Evolutionary conservation across 2,329 filamentous ascomycete species (phyloP), one percentile per base, ranked within the genome.

Genomic region (Clonostachys rhizophaga): DNA sequence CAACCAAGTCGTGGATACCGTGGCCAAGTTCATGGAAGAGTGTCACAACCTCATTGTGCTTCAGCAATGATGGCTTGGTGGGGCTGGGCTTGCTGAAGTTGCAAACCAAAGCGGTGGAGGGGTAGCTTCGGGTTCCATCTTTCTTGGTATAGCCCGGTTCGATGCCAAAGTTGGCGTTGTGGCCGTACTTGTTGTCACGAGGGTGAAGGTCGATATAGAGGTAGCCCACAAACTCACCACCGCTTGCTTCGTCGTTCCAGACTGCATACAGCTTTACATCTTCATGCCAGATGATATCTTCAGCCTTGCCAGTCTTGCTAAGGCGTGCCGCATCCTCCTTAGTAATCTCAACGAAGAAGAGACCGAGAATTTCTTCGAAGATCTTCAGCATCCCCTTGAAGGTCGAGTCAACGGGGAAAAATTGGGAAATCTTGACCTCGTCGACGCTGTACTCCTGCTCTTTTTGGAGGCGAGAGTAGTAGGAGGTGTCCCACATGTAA

Each of bases 251-350:
- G 52, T 91, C 86, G 57, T 94, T 81, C 87, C 89, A 92, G 8
- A 94, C 89, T 44, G 83, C 86, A 70, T 90, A 92, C 48, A 92
- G 66, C 51, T 87, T 83, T n/a, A 91, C 87, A 56, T 92, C 89
- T 53, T 87, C 79, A 58, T 94, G 89, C 89, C 89, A 94, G 2
- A 82, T 73, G 55, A 91, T 87, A 53, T 90, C 86, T 47, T 82
- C 78, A 10, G 79, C 81, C 62, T 84, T 85, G 48, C 81, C 81
- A 3, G 81, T 85, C 10, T 84, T 78, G 44, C 84, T 86, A 50
- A 89, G 66, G 37, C 73, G 72, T 44, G 79, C 75, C 35, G 84
- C 76, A 53, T 89, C 87, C 50, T 84, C 80, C 5, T 78, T 73
- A 43, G 75, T 77, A 20, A 94, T 72, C 68, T 91, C 79, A 14